Percentiles rank a stretch among this genome's conserved stretches.
phyloP scores from a whole-genome alignment of 768 basidiomycete species.

The Mycena sanguinolenta region DNA sequence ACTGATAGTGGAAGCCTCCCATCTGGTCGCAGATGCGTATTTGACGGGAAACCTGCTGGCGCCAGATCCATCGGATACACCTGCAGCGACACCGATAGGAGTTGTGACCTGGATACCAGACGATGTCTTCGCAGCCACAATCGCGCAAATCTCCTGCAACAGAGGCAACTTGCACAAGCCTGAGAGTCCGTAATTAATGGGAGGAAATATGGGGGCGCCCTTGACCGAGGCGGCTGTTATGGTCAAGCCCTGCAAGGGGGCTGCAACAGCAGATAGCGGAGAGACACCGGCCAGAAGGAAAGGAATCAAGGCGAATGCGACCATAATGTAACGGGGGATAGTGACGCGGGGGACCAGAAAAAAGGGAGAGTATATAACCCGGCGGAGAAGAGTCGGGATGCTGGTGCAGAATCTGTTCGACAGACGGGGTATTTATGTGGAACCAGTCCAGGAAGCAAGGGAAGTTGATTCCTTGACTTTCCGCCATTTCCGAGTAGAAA shows the following conservation, averaged over 20 bases:
- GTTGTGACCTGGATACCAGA: conserved; percentile 53
- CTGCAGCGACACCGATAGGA: conserved; percentile 68
- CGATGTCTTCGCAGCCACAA: conserved; percentile 17
- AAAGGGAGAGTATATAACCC: conserved; percentile 11
- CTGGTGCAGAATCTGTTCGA: conserved; percentile 18
- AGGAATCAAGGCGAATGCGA: conserved; percentile 39
- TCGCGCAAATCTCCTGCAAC: conserved; percentile 44
- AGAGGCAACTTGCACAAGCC: conserved; percentile 65
- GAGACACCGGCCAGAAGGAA: conserved; percentile 53
- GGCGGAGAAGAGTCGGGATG: conserved; percentile 1
- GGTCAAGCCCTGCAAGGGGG: conserved; percentile 33
- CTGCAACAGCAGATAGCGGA: conserved; percentile 52
- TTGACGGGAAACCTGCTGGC: conserved; percentile 72
- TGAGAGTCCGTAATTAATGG: conserved; percentile 54
- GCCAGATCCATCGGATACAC: conserved; percentile 61
- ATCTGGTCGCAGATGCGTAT: conserved; percentile 75
- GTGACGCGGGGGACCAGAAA: conserved; percentile 18
- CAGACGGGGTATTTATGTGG: conserved; percentile 23
- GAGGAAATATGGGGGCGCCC: conserved; percentile 49
- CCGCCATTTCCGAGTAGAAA: too few relatives aligned
- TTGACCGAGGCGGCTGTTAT: conserved; percentile 29
- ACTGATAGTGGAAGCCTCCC: conserved; percentile 67
- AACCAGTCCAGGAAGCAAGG: conserved; percentile 18
- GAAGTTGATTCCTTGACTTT: conserved; percentile 23
- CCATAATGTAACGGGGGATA: conserved; percentile 23